phyloP scores from a whole-genome alignment of 352 stramenopile species.

The Phytopythium mirpurense region DNA sequence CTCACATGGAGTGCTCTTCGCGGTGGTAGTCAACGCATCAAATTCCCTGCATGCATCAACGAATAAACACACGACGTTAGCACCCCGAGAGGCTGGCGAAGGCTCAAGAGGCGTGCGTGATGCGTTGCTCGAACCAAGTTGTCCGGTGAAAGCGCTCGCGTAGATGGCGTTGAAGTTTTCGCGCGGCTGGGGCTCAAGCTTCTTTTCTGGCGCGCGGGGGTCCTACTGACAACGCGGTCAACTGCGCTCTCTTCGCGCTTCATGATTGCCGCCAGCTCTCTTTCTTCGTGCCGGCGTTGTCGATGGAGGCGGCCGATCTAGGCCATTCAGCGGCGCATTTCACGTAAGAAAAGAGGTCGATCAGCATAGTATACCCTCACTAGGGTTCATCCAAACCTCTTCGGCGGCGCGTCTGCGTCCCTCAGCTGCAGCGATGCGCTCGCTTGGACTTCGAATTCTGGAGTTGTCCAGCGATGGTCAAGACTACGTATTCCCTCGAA shows the following conservation, averaged over 20 bases:
- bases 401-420: constrained; percentile 16
- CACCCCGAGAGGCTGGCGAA: no score
- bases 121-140: background rate
- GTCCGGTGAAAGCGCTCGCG: background rate
- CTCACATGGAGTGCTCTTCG: no score
- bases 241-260: constrained; percentile 3
- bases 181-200: background rate
- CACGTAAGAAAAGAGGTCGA: background rate
- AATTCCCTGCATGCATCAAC: no score
- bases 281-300: constrained; percentile 8
- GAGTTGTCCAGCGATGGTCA: background rate
- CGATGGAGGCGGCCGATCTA: background rate
- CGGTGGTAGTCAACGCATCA: no score
- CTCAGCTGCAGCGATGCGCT: constrained; percentile 24
- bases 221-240: background rate
- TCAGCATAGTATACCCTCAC: no score
- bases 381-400: constrained; percentile 16
- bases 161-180: background rate
- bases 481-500: background rate
- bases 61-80: background rate
- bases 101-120: no score
- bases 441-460: constrained; percentile 21
- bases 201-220: background rate
- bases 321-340: background rate
- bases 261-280: constrained; percentile 12